Conservation (phyloP, 139 green algal genomes). For the Auxenochlorella pyrenoidosa region DNA sequence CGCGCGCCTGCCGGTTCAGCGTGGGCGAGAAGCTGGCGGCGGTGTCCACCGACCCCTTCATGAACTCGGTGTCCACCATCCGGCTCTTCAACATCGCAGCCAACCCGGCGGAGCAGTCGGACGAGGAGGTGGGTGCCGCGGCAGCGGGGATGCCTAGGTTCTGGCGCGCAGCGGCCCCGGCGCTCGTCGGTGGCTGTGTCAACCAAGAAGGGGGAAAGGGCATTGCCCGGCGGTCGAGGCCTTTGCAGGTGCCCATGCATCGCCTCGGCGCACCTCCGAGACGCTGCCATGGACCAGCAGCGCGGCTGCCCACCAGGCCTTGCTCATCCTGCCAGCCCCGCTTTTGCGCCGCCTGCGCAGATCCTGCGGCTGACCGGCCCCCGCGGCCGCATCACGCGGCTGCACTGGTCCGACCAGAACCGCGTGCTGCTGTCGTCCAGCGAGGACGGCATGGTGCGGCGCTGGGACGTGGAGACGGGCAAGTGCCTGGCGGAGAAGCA, state of each 20-base stretch:
- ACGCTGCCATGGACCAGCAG: too few species aligned
- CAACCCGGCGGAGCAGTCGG: conserved; percentile 69
- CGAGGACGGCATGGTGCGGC: conserved; percentile 88
- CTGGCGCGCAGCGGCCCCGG: too few species aligned
- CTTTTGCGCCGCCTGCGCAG: neutral
- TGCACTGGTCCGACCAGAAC: conserved; percentile 88
- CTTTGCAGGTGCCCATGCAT: too few species aligned
- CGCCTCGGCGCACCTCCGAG: too few species aligned
- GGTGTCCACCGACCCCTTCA: conserved; percentile 93
- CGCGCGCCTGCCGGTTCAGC: conserved; percentile 73
- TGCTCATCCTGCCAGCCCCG: too few species aligned
- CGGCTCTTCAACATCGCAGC: conserved; percentile 72
- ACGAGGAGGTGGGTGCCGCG: conserved; percentile 18
- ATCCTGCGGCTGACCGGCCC: conserved; percentile 9
- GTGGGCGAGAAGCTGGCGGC: conserved; percentile 86
- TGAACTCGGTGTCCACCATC: conserved; percentile 63
- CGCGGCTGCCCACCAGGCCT: too few species aligned
- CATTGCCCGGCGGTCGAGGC: too few species aligned
- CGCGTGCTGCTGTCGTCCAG: conserved; percentile 81
- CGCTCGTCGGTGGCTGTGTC: too few species aligned
- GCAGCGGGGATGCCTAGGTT: too few species aligned
- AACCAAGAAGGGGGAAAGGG: too few species aligned
- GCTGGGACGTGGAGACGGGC: conserved; percentile 80
- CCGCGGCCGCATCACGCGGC: conserved; percentile 69
- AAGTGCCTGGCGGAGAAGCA: conserved; percentile 27